Conservation (phyloP, 192 early-diverging fungal genomes). For the Gryganskiella cystojenkinii region DNA sequence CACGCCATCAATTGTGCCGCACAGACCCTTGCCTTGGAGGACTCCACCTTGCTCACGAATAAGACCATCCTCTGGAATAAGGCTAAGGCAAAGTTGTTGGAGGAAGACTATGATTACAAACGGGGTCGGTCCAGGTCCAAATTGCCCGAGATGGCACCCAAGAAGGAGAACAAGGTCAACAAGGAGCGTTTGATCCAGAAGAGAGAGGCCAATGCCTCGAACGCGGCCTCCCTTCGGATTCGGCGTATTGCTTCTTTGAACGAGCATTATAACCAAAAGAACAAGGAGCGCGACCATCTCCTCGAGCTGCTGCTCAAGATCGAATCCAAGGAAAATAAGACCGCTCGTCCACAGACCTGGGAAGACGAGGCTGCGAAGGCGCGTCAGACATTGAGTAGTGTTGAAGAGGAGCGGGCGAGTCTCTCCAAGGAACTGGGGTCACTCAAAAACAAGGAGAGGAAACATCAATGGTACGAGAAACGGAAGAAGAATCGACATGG, state of each 20-base stretch:
- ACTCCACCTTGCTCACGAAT: slow-evolving; percentile 55
- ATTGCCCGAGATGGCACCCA: slow-evolving; percentile 53
- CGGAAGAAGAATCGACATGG: slow-evolving; percentile 50
- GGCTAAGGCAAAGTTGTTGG: slow-evolving; percentile 61
- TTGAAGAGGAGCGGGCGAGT: slow-evolving; percentile 36
- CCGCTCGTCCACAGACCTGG: slow-evolving; percentile 11
- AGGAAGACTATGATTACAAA: slow-evolving; percentile 65
- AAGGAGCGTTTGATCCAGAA: slow-evolving; percentile 44
- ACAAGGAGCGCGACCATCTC: slow-evolving; percentile 33
- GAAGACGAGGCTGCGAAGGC: slow-evolving; percentile 37
- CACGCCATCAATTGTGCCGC: slow-evolving; percentile 63
- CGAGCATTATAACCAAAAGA: slow-evolving; percentile 47
- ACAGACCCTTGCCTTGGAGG: slow-evolving; percentile 56
- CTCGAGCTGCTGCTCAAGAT: slow-evolving; percentile 31
- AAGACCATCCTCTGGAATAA: slow-evolving; percentile 59
- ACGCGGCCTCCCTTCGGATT: slow-evolving; percentile 45
- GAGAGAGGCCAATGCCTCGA: slow-evolving; percentile 55
- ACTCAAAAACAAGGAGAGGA: slow-evolving; percentile 64
- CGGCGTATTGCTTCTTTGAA: slow-evolving; percentile 46
- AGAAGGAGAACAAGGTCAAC: slow-evolving; percentile 33
- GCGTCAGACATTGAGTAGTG: slow-evolving; percentile 18
- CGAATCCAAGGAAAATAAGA: slow-evolving; percentile 35
- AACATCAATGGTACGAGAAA: slow-evolving; percentile 70
- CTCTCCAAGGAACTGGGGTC: slow-evolving; percentile 47
- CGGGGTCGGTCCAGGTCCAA: slow-evolving; percentile 68